Evolutionary conservation across 148 eudicot genomes (phyloP), one percentile per base, ranked within the genome.

Genomic region (Silene latifolia): DNA sequence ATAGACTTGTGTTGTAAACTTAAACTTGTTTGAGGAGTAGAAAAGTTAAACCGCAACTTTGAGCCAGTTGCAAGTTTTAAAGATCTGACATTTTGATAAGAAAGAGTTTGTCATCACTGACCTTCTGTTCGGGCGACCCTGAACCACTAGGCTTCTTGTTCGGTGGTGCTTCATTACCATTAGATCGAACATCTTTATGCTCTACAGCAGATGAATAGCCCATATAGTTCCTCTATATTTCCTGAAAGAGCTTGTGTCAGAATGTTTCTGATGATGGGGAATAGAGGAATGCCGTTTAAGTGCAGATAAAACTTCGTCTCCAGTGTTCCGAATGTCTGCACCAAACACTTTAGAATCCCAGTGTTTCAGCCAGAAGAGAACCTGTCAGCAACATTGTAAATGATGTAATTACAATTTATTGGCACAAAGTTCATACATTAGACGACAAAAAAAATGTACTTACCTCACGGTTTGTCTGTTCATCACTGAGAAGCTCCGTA

Each of bases 281-380:
- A 82, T 78, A 17, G 89, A 86, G 47, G 96, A 90, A 86, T 95
- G 96, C 8, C 92, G 89, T 81, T 87, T 88, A 76, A 95, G 74
- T 76, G 99, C 78, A 82, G 89, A 83, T 80, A 95, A 87, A 76
- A 95, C 96, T 62, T 92, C 97, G 9, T 95, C 97, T 46, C 77
- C 79, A 58, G 99, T 95, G 77, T 85, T 87, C 80, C 87, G 90
- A 68, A 95, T 87, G 69, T 83, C 91, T 83, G 87, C 82, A 69
- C 99, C 99, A 88, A 90, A 95, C 64, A 95, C 99, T 69, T 85
- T 71, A 69, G 93, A 82, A 83, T 95, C 99, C 99, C 99, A 95
- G 78, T 95, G 97, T 82, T 95, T 95, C 85, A 95, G 72, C 99
- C 99, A 95, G 76, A 87, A 59, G 64, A 95, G 97, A 74, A 95